These are phyloP conservation scores for Metarhizium rileyi DNA, from an alignment of 2,329 filamentous ascomycete species.

Conservation along the genomic window DNA sequence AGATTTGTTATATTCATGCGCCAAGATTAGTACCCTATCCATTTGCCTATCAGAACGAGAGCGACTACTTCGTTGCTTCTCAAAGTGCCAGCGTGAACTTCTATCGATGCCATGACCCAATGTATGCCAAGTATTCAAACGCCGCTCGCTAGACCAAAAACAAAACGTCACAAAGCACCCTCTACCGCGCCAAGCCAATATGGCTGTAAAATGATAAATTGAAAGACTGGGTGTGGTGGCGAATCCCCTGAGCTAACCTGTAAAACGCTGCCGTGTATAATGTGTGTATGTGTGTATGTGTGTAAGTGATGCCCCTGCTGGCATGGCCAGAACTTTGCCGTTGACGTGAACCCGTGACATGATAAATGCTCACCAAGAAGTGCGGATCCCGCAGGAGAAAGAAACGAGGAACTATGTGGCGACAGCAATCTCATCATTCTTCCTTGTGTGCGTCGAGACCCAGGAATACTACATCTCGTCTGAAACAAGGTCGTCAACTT, in stretches of 20 bases:
- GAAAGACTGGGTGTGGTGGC: neutral
- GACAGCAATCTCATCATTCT: neutral
- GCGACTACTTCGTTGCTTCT: neutral
- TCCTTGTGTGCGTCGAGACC: neutral
- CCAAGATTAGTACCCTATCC: no score
- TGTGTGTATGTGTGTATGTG: slow-evolving; percentile 3
- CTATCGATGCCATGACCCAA: neutral
- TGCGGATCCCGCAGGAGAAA: neutral
- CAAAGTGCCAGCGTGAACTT: neutral
- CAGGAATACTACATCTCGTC: slow-evolving; percentile 20
- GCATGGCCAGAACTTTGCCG: neutral
- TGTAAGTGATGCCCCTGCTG: neutral
- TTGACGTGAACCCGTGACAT: neutral
- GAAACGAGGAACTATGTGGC: neutral
- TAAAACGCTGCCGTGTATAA: neutral
- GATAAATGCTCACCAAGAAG: neutral
- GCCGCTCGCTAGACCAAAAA: slow-evolving; percentile 1
- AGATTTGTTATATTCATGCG: no score
- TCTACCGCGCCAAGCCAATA: neutral
- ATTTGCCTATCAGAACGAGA: neutral
- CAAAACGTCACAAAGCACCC: neutral
- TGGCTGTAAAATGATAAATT: neutral
- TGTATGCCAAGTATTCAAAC: slow-evolving; percentile 3
- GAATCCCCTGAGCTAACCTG: neutral
- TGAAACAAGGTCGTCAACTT: slow-evolving; percentile 14